Conservation (phyloP, 1,284 basidiomycete species). For the Rhodotorula sp. region DNA sequence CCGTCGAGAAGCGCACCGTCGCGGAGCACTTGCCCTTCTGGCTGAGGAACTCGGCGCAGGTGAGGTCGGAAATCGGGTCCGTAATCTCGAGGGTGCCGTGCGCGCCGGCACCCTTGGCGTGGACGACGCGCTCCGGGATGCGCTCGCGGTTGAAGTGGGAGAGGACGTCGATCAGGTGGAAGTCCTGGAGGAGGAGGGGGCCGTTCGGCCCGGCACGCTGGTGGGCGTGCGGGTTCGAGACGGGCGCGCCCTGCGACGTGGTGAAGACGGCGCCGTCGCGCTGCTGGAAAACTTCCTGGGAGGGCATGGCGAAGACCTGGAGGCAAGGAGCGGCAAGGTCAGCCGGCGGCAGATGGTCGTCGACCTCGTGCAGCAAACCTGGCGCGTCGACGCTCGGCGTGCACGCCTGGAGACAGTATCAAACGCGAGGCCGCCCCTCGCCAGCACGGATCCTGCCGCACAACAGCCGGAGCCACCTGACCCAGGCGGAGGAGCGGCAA, state of each 20-base stretch:
- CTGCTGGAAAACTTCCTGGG: slow-evolving; percentile 61
- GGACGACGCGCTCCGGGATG: slow-evolving; percentile 75
- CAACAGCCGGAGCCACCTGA: no score
- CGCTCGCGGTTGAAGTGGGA: slow-evolving; percentile 30
- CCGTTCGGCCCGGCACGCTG: slow-evolving; percentile 75
- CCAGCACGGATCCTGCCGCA: no score
- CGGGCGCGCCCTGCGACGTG: slow-evolving; percentile 75
- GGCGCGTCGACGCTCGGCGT: not conserved
- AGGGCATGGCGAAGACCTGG: slow-evolving; percentile 59
- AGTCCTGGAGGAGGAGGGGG: slow-evolving; percentile 85
- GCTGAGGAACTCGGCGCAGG: slow-evolving; percentile 69
- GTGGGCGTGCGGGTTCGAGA: slow-evolving; percentile 57
- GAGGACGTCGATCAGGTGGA: slow-evolving; percentile 61
- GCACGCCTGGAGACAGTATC: no score
- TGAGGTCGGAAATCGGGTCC: slow-evolving; percentile 77
- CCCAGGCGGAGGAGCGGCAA: no score
- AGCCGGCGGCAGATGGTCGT: not conserved
- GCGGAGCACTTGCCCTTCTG: slow-evolving; percentile 69
- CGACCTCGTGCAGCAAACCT: not conserved
- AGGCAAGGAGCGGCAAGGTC: not conserved
- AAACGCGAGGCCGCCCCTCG: no score
- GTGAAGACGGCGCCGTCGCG: slow-evolving; percentile 70
- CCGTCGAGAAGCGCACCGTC: slow-evolving; percentile 77
- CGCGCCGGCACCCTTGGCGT: slow-evolving; percentile 83
- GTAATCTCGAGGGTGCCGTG: slow-evolving; percentile 86